A percentile compares a stretch with the other conserved stretches of the same genome.
Evolutionary conservation across 1,284 basidiomycete genomes (phyloP).

Genomic region (Cutaneotrichosporon sp.): DNA sequence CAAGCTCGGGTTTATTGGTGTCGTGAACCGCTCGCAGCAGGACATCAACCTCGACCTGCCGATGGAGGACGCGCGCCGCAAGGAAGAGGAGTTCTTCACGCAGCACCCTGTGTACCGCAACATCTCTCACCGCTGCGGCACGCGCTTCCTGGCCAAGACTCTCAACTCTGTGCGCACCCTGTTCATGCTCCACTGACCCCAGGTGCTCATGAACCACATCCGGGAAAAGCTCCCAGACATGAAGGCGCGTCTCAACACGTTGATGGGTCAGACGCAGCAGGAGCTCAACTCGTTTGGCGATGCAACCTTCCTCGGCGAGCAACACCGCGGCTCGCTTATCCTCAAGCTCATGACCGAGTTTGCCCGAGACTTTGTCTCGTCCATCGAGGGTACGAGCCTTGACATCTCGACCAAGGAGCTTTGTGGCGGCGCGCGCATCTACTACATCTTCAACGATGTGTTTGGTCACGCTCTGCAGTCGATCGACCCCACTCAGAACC

Average conservation of each 20-base stretch:
- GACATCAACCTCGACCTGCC: constrained; percentile 91
- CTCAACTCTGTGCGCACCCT: constrained; percentile 73
- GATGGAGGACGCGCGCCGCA: constrained; percentile 78
- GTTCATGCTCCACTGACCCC: neutral
- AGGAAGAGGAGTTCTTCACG: constrained; percentile 89
- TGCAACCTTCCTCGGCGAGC: constrained; percentile 86
- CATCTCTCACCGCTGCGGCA: constrained; percentile 95
- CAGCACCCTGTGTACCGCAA: constrained; percentile 90
- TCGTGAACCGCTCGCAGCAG: constrained; percentile 95
- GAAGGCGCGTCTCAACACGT: constrained; percentile 96
- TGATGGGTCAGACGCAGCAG: constrained; percentile 99
- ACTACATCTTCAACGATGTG: constrained; percentile 99
- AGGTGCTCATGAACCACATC: constrained; percentile 97
- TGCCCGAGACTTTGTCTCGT: constrained; percentile 93
- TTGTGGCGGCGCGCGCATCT: constrained; percentile 95
- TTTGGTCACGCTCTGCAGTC: constrained; percentile 89
- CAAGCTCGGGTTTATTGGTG: constrained; percentile 96
- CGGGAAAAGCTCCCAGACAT: constrained; percentile 98
- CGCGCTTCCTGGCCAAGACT: constrained; percentile 89
- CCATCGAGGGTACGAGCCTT: constrained; percentile 96
- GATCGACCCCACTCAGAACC: constrained; percentile 86
- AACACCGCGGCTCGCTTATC: constrained; percentile 80
- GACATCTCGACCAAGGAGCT: constrained; percentile 98
- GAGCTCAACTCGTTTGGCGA: constrained; percentile 96
- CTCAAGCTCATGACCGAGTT: constrained; percentile 99